Base-by-base conservation (phyloP, 768 basidiomycete species). In the Gloeophyllum trabeum region DNA sequence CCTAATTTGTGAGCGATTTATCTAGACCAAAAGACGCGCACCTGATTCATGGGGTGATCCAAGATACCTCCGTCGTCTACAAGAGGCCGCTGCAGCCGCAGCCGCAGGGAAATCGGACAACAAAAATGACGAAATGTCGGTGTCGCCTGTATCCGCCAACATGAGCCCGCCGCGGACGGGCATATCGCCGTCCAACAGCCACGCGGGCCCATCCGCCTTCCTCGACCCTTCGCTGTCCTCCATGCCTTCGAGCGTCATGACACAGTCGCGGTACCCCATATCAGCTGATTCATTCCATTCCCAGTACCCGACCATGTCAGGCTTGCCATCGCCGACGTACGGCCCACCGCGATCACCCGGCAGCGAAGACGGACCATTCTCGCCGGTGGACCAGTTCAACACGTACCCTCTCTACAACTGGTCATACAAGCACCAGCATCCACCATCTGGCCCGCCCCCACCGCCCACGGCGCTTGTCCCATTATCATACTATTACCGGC, bases 51-150 rank as follows among this genome's bases (percentile, higher is more conserved):
- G 40, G 18, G 35, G 42, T 22, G 40, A 21, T 22, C 30, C 21
- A 48, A 89, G 83, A 44, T 90, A 89, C 58, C 64, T 90, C 37
- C 76, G 86, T 32, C 72, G 85, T 19, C 67, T 88, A 21, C 86
- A 89, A 61, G 85, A 87, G 58, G 81, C 67, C 3, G 66, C 66
- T 1, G 67, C 83, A 2, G 76, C 80, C 0, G 75, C 76, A 1
- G 60, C 61, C 1, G 71, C 73, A 23, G 64, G 65, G 4, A 61
- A 65, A 19, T 65, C 61, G 28, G 62, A 66, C 12, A 21, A 21
- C 7, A 47, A 59, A 16, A 63, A 64, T 39, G 59, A 61, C 42
- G 57, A 75, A 16, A 46, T 57, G 19, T 57, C 61, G 14, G 48
- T 55, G 23, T 75, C 77, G 2, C 73, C 76, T 3, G 59, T 66